These are phyloP conservation scores for Kwoniella sp. DNA, from an alignment of 768 basidiomycete species.

Conservation along the genomic window DNA sequence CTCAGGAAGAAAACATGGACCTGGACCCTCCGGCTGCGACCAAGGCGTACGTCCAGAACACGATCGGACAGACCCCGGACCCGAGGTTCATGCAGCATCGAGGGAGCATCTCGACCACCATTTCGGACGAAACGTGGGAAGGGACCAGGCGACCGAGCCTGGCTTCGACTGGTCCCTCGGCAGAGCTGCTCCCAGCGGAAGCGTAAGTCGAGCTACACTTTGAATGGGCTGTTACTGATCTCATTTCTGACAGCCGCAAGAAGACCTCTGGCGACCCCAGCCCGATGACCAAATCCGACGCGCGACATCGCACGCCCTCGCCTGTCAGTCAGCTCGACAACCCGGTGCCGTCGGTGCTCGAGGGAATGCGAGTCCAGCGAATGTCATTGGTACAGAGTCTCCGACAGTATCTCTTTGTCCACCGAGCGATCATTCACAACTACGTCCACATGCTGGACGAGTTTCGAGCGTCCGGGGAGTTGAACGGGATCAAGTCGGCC, in stretches of 20 bases:
- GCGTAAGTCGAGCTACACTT: constrained; percentile 7
- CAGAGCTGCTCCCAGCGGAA: constrained; percentile 30
- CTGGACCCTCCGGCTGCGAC: constrained; percentile 1
- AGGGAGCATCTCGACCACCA: constrained; percentile 5
- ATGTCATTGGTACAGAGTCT: constrained; percentile 96
- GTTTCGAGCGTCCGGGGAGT: no score
- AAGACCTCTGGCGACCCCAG: no score
- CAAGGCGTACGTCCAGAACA: neutral
- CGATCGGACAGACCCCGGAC: neutral
- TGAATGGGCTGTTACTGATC: no score
- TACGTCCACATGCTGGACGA: constrained; percentile 44
- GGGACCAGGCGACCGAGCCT: constrained; percentile 23
- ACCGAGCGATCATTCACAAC: constrained; percentile 55
- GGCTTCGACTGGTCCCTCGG: constrained; percentile 19
- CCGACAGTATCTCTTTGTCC: constrained; percentile 90
- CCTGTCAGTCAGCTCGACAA: constrained; percentile 62
- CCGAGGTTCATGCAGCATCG: constrained; percentile 9
- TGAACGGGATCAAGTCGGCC: neutral
- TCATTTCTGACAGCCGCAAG: no score
- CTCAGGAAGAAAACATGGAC: constrained; percentile 14
- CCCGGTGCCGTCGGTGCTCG: constrained; percentile 75
- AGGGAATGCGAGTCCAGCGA: constrained; percentile 91
- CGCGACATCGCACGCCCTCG: constrained; percentile 50
- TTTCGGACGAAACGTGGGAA: constrained; percentile 9
- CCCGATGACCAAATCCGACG: no score